Percentiles rank a stretch among this genome's conserved stretches.
phyloP scores from a whole-genome alignment of 78 protist species.

The Capsaspora owczarzaki region DNA sequence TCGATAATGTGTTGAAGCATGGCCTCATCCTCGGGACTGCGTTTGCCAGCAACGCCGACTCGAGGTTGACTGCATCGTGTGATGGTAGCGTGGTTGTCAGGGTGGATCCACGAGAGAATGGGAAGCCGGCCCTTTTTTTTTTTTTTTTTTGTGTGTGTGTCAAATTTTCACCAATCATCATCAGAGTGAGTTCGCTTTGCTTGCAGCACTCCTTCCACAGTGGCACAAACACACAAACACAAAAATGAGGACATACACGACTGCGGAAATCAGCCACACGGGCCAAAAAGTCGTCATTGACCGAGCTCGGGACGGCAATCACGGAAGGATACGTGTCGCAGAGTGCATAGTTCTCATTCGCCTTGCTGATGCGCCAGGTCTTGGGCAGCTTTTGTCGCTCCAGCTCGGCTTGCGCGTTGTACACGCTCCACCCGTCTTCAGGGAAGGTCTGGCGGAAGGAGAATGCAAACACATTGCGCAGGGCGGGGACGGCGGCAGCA shows the following conservation, averaged over 20 bases:
- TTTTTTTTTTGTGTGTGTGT: not conserved
- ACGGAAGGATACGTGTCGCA: constrained; percentile 9
- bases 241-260: not conserved
- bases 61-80: constrained; percentile 17
- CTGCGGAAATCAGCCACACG: not conserved
- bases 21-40: constrained; percentile 9
- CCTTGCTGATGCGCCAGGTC: not conserved
- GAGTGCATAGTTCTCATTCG: not conserved
- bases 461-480: constrained; percentile 13
- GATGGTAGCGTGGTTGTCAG: not conserved
- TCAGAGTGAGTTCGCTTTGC: too few species aligned
- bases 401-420: not conserved
- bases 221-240: not conserved
- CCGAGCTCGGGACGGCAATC: not conserved
- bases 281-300: not conserved
- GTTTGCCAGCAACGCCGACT: not conserved
- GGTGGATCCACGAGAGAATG: constrained; percentile 12
- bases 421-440: constrained; percentile 4
- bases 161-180: too few species aligned
- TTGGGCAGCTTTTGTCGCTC: not conserved
- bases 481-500: too few species aligned
- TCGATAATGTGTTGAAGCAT: not conserved
- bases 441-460: not conserved
- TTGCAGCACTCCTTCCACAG: too few species aligned
- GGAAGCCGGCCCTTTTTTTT: constrained; percentile 3